A percentile compares a stretch with the other conserved stretches of the same genome.
These are phyloP conservation scores for Leccinum uliginosum DNA, from an alignment of 768 basidiomycete species.

Conservation along the genomic window DNA sequence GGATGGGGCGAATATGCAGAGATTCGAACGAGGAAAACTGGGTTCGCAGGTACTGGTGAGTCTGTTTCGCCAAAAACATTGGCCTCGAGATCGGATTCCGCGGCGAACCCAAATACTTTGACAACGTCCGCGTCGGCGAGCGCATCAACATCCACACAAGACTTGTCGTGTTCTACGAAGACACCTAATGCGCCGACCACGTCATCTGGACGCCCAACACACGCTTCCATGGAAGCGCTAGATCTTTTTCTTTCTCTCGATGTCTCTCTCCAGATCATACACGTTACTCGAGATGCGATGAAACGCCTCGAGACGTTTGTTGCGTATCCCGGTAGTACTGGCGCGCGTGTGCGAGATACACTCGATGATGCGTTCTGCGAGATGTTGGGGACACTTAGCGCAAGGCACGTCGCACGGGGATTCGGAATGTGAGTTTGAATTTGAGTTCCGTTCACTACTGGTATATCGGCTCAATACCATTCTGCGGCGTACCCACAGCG, in stretches of 20 bases:
- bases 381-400: conserved; percentile 70
- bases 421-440: conserved; percentile 60
- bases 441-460: background rate
- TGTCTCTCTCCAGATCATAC: conserved; percentile 85
- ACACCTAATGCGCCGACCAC: background rate
- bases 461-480: background rate
- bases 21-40: conserved; percentile 1
- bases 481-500: conserved; percentile 41
- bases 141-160: conserved; percentile 1
- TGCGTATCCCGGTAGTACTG: conserved; percentile 82
- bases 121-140: background rate
- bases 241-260: conserved; percentile 92
- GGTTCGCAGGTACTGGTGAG: background rate
- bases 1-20: conserved; percentile 23
- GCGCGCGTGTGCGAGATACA: conserved; percentile 83
- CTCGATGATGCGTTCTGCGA: conserved; percentile 93
- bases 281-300: conserved; percentile 84
- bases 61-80: background rate
- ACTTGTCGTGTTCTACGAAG: background rate
- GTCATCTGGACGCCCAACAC: conserved; percentile 11
- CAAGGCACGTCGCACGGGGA: conserved; percentile 75
- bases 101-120: background rate
- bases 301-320: conserved; percentile 92
- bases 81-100: background rate
- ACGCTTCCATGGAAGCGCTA: conserved; percentile 37